Conservation (phyloP, 2,329 filamentous ascomycete genomes). For the Hypomyces rosellus region DNA sequence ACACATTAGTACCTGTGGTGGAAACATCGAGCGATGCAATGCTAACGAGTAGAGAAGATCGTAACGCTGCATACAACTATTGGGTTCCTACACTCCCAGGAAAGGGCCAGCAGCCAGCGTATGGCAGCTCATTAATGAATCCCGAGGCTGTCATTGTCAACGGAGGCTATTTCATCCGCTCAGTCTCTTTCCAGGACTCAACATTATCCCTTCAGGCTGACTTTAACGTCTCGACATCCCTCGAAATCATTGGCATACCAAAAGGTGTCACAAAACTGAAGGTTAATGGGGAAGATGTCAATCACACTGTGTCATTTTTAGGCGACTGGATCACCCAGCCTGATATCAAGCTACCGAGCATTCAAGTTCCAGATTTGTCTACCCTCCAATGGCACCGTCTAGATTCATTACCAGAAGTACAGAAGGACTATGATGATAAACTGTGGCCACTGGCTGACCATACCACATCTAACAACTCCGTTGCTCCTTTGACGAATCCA, state of each 20-base stretch:
- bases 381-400: conserved; percentile 61
- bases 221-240: conserved; percentile 59
- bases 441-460: conserved; percentile 57
- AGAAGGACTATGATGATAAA: conserved; percentile 59
- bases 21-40: neutral
- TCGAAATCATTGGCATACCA: conserved; percentile 64
- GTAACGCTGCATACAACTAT: conserved; percentile 62
- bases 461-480: conserved; percentile 54
- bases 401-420: conserved; percentile 65
- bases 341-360: conserved; percentile 43
- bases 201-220: conserved; percentile 61
- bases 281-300: conserved; percentile 33
- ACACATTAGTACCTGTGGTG: neutral
- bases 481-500: conserved; percentile 51
- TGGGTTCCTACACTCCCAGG: conserved; percentile 55
- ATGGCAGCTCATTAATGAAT: conserved; percentile 30
- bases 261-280: conserved; percentile 37
- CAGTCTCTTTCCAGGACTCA: conserved; percentile 48
- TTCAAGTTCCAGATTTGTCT: conserved; percentile 37
- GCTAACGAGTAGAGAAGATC: conserved; percentile 35
- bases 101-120: conserved; percentile 18
- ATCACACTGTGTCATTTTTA: conserved; percentile 31
- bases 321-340: conserved; percentile 46
- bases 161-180: conserved; percentile 58
- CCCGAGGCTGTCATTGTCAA: conserved; percentile 50